Evolutionary conservation across 78 protist species (phyloP), one percentile per base, ranked within the genome.

Genomic region (Mastigamoeba balamuthi): DNA sequence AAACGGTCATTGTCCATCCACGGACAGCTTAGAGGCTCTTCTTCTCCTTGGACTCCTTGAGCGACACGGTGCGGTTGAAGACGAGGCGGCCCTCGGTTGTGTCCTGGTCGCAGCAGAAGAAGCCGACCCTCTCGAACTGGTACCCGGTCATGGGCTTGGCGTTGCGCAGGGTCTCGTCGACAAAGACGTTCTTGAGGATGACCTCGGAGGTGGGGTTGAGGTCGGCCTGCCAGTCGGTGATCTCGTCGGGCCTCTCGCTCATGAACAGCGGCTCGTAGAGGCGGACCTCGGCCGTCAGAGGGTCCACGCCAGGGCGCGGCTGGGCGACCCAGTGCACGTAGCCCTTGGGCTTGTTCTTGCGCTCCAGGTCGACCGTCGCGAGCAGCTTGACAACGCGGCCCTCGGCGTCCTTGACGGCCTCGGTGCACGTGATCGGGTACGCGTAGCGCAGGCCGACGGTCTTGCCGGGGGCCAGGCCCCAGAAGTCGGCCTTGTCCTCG

Each of bases 111-210:
- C 58, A 77, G 28, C 44, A 44, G 87, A 94, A 96, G 89, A 52
- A 96, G 63, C 99, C 99, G 35, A 80, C 40, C 37, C 99, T 88
- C 86, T 96, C 98, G 42, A 95, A 92, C 81, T 96, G 98, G 86
- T 80, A 76, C 40, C 74, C 6, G 36, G 71, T 85, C 25, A 38
- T 64, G 58, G 27, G 66, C 65, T 88, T 92, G 6, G 74, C 70
- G 10, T 30, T 66, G 1, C n/a, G 44, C 4, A 76, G 39, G 66
- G 86, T 72, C 1, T 23, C 33, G 39, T 85, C 89, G 35, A 66
- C 74, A 6, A 41, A 23, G 28, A 87, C 93, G 17, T 72, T 68
- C 39, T 7, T 8, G 74, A 84, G 52, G 38, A 78, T 64, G 17
- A 6, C 8, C 41, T 77, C 66, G 0, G 91, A 81, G 27, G 84